phyloP scores from a whole-genome alignment of 1,139 yeast genomes.

The Diutina scorzettiae region DNA sequence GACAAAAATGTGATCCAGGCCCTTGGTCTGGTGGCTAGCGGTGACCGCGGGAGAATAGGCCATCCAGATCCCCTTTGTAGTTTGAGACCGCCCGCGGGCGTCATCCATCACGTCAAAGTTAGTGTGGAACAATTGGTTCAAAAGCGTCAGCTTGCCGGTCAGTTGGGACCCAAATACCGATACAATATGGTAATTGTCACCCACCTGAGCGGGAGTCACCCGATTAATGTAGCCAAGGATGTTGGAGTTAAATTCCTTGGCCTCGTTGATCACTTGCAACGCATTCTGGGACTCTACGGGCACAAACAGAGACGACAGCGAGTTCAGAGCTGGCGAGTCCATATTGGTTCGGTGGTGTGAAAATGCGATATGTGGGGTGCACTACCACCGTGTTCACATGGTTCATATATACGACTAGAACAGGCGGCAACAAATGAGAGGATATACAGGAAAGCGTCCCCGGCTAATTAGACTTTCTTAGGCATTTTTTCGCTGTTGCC shows the following conservation, averaged over 20 bases:
- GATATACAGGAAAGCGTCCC: too few relatives aligned
- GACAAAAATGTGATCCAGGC: conserved; percentile 44
- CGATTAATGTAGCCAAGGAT: conserved; percentile 28
- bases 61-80: conserved; percentile 94
- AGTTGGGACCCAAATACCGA: conserved; percentile 97
- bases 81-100: conserved; percentile 52
- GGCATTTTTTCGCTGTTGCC: too few relatives aligned
- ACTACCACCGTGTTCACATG: too few relatives aligned
- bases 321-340: not conserved
- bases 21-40: conserved; percentile 12
- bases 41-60: conserved; percentile 44
- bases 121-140: conserved; percentile 78
- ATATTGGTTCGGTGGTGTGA: too few relatives aligned
- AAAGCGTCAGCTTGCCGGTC: conserved; percentile 87
- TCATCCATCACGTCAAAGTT: conserved; percentile 92
- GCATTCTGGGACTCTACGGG: conserved; percentile 34
- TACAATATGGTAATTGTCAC: conserved; percentile 77
- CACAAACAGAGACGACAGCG: conserved; percentile 29
- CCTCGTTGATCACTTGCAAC: conserved; percentile 71
- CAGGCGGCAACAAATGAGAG: too few relatives aligned
- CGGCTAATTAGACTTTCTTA: too few relatives aligned
- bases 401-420: too few relatives aligned
- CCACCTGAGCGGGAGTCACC: conserved; percentile 18
- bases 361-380: too few relatives aligned
- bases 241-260: conserved; percentile 45